Evolutionary conservation across 2,329 filamentous ascomycete genomes (phyloP).

Genomic region (Mollisia scopiformis): DNA sequence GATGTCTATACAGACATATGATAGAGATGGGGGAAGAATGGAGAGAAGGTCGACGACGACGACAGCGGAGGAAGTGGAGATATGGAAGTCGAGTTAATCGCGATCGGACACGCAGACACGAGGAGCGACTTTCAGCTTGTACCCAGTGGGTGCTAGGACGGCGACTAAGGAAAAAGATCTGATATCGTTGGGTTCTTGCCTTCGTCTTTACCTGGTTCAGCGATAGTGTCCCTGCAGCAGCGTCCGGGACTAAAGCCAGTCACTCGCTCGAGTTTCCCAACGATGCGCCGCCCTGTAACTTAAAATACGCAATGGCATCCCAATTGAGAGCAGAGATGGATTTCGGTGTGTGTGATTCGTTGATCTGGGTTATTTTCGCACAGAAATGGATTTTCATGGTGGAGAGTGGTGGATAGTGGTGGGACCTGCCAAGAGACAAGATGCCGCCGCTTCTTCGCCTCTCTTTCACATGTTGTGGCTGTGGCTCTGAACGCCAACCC

Average conservation of each 20-base stretch:
- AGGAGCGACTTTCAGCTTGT: not conserved
- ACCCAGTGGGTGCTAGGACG: not conserved
- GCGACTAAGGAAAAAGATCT: no score
- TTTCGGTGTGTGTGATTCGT: not conserved
- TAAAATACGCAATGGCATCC: not conserved
- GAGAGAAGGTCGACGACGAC: not conserved
- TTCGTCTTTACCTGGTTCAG: not conserved
- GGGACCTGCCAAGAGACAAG: not conserved
- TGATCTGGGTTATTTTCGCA: not conserved
- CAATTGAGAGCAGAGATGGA: not conserved
- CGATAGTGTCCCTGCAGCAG: not conserved
- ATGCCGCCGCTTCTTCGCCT: not conserved
- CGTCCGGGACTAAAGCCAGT: not conserved
- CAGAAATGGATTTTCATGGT: not conserved
- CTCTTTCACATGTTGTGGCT: no score
- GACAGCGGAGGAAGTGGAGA: constrained; percentile 2
- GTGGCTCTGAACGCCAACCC: no score
- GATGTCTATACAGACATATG: constrained; percentile 6
- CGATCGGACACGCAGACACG: not conserved
- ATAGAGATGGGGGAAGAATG: not conserved
- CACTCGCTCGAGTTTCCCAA: not conserved
- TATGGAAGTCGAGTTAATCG: not conserved
- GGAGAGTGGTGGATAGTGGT: no score
- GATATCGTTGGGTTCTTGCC: not conserved
- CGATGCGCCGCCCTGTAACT: not conserved